These are phyloP conservation scores for Neurospora sp. DNA, from an alignment of 2,329 filamentous ascomycete genomes.

Conservation along the genomic window DNA sequence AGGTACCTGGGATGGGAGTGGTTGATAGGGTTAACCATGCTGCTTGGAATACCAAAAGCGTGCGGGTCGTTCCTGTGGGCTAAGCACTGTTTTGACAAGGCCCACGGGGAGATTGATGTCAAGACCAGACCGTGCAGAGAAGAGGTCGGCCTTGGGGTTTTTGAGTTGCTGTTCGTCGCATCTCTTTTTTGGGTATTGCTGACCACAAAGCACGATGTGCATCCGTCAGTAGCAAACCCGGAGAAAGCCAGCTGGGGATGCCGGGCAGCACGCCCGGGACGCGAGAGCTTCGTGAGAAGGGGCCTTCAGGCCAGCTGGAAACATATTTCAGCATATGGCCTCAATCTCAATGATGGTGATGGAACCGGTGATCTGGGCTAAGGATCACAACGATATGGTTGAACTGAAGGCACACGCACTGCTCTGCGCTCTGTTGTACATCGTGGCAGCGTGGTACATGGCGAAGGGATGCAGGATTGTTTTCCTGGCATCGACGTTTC, in stretches of 20 bases:
- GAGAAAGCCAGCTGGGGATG: background rate
- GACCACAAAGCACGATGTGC: background rate
- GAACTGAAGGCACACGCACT: background rate
- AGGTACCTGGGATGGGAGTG: background rate
- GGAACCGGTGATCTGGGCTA: background rate
- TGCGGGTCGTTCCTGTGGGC: background rate
- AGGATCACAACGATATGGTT: background rate
- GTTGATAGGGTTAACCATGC: background rate
- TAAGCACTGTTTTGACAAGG: background rate
- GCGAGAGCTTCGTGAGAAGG: background rate
- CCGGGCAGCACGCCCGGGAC: background rate
- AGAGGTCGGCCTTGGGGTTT: background rate
- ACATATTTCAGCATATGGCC: background rate
- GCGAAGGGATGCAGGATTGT: background rate
- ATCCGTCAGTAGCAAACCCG: background rate
- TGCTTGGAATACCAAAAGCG: background rate
- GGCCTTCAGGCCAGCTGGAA: background rate
- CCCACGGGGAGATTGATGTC: background rate
- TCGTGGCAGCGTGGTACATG: background rate
- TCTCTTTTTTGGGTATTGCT: background rate
- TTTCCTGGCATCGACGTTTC: background rate
- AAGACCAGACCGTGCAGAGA: background rate
- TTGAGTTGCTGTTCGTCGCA: background rate
- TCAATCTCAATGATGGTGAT: background rate
- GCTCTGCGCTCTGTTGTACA: background rate